Percentiles rank a stretch among this genome's conserved stretches.
phyloP scores from a whole-genome alignment of 129 eudicot genomes.

The Glebionis coronaria region DNA sequence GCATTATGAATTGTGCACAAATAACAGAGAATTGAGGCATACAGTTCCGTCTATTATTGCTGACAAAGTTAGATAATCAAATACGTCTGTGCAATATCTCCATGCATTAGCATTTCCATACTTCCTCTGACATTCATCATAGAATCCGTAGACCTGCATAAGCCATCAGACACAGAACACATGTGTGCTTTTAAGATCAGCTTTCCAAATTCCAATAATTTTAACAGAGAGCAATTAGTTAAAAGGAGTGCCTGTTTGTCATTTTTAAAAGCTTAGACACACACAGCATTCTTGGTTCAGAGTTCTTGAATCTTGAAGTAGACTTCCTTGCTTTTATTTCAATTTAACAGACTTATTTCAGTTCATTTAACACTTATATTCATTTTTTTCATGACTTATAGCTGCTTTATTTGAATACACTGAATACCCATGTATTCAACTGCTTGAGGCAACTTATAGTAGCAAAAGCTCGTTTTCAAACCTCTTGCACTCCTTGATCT shows the following conservation, averaged over 20 bases:
- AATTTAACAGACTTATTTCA: background rate
- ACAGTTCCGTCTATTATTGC: conserved; percentile 99
- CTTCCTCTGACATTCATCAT: conserved; percentile 97
- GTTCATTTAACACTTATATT: background rate
- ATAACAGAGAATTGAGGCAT: conserved; percentile 11
- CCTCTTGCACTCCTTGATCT: too few species aligned
- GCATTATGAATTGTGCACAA: background rate
- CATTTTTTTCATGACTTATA: background rate
- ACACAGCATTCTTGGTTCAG: too few species aligned
- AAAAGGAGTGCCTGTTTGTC: background rate
- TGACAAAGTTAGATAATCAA: conserved; percentile 88
- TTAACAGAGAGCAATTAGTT: background rate
- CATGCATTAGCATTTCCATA: conserved; percentile 99
- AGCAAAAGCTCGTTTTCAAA: conserved; percentile 3
- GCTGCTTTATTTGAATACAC: background rate
- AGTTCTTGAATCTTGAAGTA: too few species aligned
- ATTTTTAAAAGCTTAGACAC: background rate
- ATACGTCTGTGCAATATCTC: conserved; percentile 99
- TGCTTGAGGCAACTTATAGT: background rate
- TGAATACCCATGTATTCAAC: too few species aligned
- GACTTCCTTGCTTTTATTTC: background rate
- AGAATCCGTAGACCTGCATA: conserved; percentile 84
- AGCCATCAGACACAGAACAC: background rate
- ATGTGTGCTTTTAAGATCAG: background rate
- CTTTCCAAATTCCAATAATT: background rate